Base-by-base conservation (phyloP, 352 stramenopile genomes). In the Globisporangium paroecandrum region DNA sequence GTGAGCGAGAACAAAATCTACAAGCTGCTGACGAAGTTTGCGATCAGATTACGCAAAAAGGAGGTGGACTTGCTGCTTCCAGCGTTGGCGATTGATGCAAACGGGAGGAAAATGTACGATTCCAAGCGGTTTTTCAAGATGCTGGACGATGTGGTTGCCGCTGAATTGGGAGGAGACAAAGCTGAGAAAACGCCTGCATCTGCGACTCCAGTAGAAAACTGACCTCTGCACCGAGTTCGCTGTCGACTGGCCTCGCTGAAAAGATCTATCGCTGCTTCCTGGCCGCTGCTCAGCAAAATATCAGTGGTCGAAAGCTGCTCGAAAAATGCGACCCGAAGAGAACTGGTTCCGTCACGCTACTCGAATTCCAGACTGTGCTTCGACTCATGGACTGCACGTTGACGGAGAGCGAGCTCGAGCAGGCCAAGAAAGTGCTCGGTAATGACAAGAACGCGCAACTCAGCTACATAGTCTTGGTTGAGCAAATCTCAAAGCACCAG, bases 311-410 rank as follows among this genome's bases (percentile, higher is more conserved):
- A 51, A 86, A 82, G 32, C 68, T 94, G 4, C 71, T 94, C 3
- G 82, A 94, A 68, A 90, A 90, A 47, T 93, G 82, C 62, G 86
- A 94, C 65, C 62, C 67, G 6, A 69, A 76, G 18, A 79, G 73
- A 46, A 85, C 75, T 0, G 86, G 86, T 4, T 66, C 76, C 4
- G 80, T 93, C 1, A 87, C 82, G 3, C 46, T 89, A 32, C 65
- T 89, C 18, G 86, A 94, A 64, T 86, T 92, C 46, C 79, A 90
- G 65, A 93, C 84, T 0, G 83, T 94, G 2, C 67, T 94, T n/a
- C 81, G 86, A 1, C 69, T 94, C 46, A 90, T 94, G 75, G 84
- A 83, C 3, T 94, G 86, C 69, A 65, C 70, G 6, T 69, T 94
- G 1, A 73, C 73, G 0, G 76, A 89, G 1, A 34, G 46, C 15